These are phyloP conservation scores for Debaryomyces castellii DNA, from an alignment of 805 yeast genomes.

Conservation along the genomic window DNA sequence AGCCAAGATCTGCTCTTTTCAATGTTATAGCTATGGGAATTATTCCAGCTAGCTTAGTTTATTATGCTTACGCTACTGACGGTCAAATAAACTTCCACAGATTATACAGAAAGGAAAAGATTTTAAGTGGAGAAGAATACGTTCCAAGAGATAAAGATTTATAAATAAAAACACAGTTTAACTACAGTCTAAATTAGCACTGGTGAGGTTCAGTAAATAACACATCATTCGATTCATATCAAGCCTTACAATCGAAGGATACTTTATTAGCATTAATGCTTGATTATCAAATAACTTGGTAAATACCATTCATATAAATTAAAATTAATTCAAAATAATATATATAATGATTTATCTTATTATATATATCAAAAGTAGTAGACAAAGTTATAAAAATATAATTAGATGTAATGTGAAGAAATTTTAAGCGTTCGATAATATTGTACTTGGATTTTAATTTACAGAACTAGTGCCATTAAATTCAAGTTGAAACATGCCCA, in stretches of 20 bases:
- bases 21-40: conserved; percentile 36
- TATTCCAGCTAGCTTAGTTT: conserved; percentile 37
- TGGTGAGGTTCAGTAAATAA: not conserved
- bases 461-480: conserved; percentile 6
- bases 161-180: conserved; percentile 12
- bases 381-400: not conserved
- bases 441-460: not conserved
- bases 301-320: not conserved
- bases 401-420: not conserved
- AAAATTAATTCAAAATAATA: not conserved
- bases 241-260: not conserved
- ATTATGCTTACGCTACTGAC: conserved; percentile 36
- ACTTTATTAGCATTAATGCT: conserved; percentile 1
- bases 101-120: conserved; percentile 33
- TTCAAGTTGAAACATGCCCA: conserved; percentile 23
- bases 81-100: conserved; percentile 35
- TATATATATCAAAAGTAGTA: not conserved
- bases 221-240: not conserved
- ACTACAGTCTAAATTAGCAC: not conserved
- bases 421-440: not conserved
- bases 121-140: conserved; percentile 37
- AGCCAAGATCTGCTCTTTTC: conserved; percentile 35
- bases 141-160: conserved; percentile 46
- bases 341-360: not conserved
- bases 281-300: conserved; percentile 1